Percentiles rank a stretch among this genome's conserved stretches.
phyloP scores from a whole-genome alignment of 2,329 filamentous ascomycete genomes.

The Microthyrium microscopicum region DNA sequence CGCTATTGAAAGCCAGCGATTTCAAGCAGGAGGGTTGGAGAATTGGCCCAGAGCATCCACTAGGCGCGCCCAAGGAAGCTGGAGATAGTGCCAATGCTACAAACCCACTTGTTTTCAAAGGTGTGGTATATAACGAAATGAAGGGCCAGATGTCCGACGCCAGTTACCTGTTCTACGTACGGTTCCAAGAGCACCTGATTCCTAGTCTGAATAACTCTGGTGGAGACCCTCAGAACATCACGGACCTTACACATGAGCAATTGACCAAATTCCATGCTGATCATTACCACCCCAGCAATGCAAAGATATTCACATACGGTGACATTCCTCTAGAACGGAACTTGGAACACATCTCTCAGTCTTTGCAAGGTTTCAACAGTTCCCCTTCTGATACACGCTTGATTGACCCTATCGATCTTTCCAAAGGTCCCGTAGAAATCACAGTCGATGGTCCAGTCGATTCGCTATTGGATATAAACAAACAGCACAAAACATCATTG shows the following conservation, averaged over 20 bases:
- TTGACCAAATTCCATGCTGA: constrained; percentile 74
- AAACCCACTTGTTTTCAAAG: constrained; percentile 76
- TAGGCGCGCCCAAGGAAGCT: constrained; percentile 23
- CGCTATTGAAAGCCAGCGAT: constrained; percentile 75
- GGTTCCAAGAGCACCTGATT: constrained; percentile 87
- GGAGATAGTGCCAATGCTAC: constrained; percentile 30
- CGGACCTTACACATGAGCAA: constrained; percentile 82
- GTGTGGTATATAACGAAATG: constrained; percentile 99
- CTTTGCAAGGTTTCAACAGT: constrained; percentile 56
- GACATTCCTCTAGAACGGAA: constrained; percentile 77
- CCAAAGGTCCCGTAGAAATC: constrained; percentile 47
- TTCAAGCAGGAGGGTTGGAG: constrained; percentile 97
- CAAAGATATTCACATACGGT: constrained; percentile 89
- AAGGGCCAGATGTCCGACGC: constrained; percentile 98
- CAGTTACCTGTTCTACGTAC: constrained; percentile 88
- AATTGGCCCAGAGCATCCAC: constrained; percentile 77
- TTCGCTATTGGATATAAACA: constrained; percentile 66
- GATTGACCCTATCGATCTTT: constrained; percentile 58
- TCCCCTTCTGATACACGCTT: constrained; percentile 55
- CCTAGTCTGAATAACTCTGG: constrained; percentile 93
- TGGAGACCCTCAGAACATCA: constrained; percentile 91
- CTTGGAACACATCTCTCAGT: constrained; percentile 58
- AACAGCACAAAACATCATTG: constrained; percentile 84
- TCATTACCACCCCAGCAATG: constrained; percentile 95
- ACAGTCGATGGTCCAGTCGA: constrained; percentile 69